These are phyloP conservation scores for Podospora didyma DNA, from an alignment of 495 filamentous ascomycete species.

Conservation along the genomic window DNA sequence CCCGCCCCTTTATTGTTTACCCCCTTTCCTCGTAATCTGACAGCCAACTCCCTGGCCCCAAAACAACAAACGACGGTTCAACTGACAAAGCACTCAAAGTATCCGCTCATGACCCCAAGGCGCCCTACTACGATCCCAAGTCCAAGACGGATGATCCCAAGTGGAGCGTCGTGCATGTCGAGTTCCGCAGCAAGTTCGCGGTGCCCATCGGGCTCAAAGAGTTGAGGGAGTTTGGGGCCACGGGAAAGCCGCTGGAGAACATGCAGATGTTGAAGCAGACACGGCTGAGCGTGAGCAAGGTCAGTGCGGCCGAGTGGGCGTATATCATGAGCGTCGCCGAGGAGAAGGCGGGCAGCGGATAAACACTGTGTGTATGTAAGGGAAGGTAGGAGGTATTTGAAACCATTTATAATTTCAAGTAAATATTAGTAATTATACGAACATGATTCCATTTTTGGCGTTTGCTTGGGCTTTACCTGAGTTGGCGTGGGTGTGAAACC, in stretches of 20 bases:
- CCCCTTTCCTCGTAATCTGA: not conserved
- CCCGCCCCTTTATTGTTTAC: too few species aligned
- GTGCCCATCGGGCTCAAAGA: conserved; percentile 68
- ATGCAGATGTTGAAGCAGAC: conserved; percentile 80
- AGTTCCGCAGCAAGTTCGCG: conserved; percentile 76
- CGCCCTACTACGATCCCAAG: conserved; percentile 81
- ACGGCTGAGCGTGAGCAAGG: conserved; percentile 78
- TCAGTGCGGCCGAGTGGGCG: conserved; percentile 71
- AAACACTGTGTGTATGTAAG: too few species aligned
- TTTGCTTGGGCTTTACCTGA: too few species aligned
- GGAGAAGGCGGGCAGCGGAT: conserved; percentile 21
- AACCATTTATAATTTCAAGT: too few species aligned
- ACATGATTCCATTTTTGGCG: too few species aligned
- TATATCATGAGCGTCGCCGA: conserved; percentile 61
- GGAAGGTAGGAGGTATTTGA: too few species aligned
- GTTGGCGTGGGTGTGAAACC: too few species aligned
- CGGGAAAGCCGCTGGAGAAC: conserved; percentile 63
- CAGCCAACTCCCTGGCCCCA: not conserved
- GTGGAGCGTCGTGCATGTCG: conserved; percentile 86
- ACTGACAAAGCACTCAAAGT: conserved; percentile 43
- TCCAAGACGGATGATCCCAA: conserved; percentile 69
- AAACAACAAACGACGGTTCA: conserved; percentile 14
- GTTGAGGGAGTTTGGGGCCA: conserved; percentile 55
- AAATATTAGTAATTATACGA: not conserved
- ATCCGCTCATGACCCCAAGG: conserved; percentile 69